Base-by-base conservation (phyloP, 192 early-diverging fungal genomes). In the Thoreauomyces humboldtii region DNA sequence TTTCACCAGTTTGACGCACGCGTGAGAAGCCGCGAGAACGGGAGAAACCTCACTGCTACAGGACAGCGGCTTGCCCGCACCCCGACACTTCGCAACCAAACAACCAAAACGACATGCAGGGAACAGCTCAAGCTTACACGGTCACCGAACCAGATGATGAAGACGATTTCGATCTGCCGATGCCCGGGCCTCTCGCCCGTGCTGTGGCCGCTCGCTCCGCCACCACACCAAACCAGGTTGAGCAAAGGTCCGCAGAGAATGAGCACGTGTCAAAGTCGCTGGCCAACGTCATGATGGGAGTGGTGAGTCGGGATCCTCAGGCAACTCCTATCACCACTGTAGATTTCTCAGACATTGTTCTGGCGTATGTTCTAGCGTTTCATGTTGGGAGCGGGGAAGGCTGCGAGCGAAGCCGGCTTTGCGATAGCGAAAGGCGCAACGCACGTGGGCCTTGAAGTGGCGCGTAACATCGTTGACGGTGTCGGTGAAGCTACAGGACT, bases 401-500 rank as follows among this genome's bases (percentile, higher is more conserved):
- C 58, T 19, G 71, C 59, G 1, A 72, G 69, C 6, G 55, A 73
- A 29, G 32, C 75, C 24, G 55, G 65, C 22, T 80, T 80, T 60
- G 47, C 35, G 34, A 51, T 61, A 12, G 78, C 78, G 19, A 77
- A 80, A 47, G 28, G 60, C 36, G 59, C 56, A 14, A 80, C 78
- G 9, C 33, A 48, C 25, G 31, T 58, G 3, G 62, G 71, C 17
- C 60, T 76, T 22, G 63, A 64, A 32, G 32, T 72, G 9, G 74
- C 74, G 7, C 44, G 60, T 4, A 54, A 47, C 1, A 61, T 74
- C n/a, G 72, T 76, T 28, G 60, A 62, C 44, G 67, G 61, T 12
- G 65, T 79, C 21, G 77, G 77, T 4, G 67, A 65, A 42, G 53
- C 63, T 15, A 70, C 75, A 2, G 69, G 69, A 38, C 45, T 76